Conservation (phyloP, 371 early-diverging fungal genomes). For the Catenaria anguillulae region DNA sequence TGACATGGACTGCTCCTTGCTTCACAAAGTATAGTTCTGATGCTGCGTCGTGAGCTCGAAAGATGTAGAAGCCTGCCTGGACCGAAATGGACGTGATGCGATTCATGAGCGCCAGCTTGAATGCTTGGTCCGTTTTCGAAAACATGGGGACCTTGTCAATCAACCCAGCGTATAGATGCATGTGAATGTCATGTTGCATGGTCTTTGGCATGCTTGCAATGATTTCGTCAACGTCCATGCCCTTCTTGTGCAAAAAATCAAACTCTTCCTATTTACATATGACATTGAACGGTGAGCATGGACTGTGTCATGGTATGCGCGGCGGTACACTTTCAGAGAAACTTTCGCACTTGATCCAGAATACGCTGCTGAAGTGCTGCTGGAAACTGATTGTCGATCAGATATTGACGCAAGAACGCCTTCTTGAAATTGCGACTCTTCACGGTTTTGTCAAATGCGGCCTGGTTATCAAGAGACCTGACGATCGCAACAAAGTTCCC, state of each 20-base stretch:
- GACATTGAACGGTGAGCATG: neutral
- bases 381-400: neutral
- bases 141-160: neutral
- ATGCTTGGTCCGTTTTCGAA: neutral
- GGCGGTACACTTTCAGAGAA: neutral
- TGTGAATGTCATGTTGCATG: no score
- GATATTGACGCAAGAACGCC: neutral
- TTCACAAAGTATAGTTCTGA: constrained; percentile 6
- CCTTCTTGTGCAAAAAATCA: no score
- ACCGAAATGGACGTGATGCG: neutral
- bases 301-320: neutral
- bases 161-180: neutral
- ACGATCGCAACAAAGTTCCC: constrained; percentile 1
- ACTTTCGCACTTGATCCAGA: neutral
- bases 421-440: neutral
- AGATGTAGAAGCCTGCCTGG: neutral
- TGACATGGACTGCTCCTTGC: neutral
- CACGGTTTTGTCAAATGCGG: neutral
- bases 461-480: neutral
- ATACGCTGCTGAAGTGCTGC: neutral
- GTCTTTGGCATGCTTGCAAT: no score
- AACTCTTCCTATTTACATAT: neutral
- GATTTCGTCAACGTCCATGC: no score
- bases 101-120: neutral
- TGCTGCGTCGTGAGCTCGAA: neutral